A percentile compares a stretch with the other conserved stretches of the same genome.
Conservation (phyloP, 495 filamentous ascomycete genomes). For the Thermothielavioides terrestris region DNA sequence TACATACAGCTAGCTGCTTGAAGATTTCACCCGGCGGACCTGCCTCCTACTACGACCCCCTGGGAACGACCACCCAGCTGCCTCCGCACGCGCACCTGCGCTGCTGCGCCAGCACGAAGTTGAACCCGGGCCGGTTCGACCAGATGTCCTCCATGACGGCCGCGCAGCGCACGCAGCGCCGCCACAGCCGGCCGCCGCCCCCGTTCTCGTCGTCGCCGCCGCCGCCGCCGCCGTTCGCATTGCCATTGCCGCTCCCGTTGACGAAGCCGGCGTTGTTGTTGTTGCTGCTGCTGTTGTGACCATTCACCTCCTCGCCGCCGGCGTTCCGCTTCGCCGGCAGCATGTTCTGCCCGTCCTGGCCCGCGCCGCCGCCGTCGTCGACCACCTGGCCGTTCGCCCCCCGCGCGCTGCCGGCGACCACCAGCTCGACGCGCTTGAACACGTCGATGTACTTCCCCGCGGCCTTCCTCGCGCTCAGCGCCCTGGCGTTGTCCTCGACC, state of each 20-base stretch:
- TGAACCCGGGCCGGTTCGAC: constrained; percentile 31
- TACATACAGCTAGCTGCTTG: no score
- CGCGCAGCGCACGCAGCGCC: constrained; percentile 53
- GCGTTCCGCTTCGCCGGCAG: neutral
- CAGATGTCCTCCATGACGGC: constrained; percentile 55
- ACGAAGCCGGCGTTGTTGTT: no score
- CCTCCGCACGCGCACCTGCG: constrained; percentile 46
- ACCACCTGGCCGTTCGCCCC: neutral
- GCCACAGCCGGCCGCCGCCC: constrained; percentile 30
- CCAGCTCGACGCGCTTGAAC: constrained; percentile 30
- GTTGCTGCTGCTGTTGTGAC: no score
- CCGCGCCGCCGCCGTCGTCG: neutral
- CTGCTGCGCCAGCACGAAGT: constrained; percentile 46
- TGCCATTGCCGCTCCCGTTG: neutral
- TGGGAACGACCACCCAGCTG: constrained; percentile 35
- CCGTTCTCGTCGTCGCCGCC: neutral
- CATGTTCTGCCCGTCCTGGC: neutral
- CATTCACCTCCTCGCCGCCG: no score
- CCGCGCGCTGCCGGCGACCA: neutral
- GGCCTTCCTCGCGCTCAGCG: constrained; percentile 18
- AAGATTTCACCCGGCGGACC: neutral
- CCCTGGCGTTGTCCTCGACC: constrained; percentile 31
- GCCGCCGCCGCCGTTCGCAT: constrained; percentile 3
- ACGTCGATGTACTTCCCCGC: constrained; percentile 32
- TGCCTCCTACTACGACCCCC: constrained; percentile 5